Evolutionary conservation across 225 moss, liverwort and hornwort species (phyloP).

Genomic region (Thuidium tamariscinum): DNA sequence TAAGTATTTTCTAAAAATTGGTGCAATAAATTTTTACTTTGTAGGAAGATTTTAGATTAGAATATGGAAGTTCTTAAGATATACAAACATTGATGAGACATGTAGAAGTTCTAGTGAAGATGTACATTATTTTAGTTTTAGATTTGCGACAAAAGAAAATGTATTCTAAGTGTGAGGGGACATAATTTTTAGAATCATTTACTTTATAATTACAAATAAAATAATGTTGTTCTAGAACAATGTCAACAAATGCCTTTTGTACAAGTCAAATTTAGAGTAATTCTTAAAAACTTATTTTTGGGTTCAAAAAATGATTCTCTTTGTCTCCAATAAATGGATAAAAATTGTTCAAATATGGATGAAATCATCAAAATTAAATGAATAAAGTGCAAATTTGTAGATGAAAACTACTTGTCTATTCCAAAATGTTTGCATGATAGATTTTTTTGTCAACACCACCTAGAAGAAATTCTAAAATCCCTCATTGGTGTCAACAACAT

Average conservation of each 20-base stretch:
- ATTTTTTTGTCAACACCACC: background rate
- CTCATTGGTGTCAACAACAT: background rate
- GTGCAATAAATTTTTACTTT: background rate
- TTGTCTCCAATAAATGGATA: no score
- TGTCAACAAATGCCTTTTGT: background rate
- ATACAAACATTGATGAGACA: no score
- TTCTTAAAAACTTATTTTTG: background rate
- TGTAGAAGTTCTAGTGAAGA: background rate
- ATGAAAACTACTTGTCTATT: background rate
- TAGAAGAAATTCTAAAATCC: background rate
- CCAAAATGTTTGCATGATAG: background rate
- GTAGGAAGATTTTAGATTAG: fast-evolving
- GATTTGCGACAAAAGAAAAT: no score
- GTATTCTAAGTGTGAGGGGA: fast-evolving
- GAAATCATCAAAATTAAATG: background rate
- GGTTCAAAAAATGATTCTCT: background rate
- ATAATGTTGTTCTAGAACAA: background rate
- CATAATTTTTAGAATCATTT: background rate
- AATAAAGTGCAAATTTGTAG: background rate
- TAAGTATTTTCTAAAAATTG: background rate
- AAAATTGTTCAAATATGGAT: fast-evolving
- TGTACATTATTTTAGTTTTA: background rate
- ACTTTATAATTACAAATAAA: background rate
- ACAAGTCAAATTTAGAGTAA: fast-evolving
- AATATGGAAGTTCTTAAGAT: background rate